These are phyloP conservation scores for Fusarium fracticaudum DNA, from an alignment of 2,329 filamentous ascomycete genomes.

Conservation along the genomic window DNA sequence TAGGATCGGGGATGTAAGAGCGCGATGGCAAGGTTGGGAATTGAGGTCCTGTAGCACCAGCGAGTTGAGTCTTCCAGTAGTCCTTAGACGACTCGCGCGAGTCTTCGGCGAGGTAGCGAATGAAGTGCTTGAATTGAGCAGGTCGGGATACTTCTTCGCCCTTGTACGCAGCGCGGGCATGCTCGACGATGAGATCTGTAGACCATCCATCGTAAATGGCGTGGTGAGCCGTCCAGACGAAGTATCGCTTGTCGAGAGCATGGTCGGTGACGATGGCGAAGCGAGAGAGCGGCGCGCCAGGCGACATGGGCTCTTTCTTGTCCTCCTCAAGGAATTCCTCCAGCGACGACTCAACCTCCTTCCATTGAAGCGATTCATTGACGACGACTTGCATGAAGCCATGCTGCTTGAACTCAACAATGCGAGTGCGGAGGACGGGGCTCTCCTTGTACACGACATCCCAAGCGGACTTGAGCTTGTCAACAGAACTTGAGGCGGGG, in stretches of 20 bases:
- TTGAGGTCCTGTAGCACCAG: conserved; percentile 38
- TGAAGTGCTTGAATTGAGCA: conserved; percentile 42
- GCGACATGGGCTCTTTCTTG: conserved; percentile 50
- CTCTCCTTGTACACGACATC: conserved; percentile 49
- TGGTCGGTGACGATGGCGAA: conserved; percentile 50
- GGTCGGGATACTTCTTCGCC: conserved; percentile 28
- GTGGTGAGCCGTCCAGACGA: conserved; percentile 47
- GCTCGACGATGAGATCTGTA: conserved; percentile 38
- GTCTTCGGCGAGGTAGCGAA: conserved; percentile 34
- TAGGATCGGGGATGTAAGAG: conserved; percentile 37
- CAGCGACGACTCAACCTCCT: conserved; percentile 45
- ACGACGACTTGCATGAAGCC: conserved; percentile 58
- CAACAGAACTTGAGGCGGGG: conserved; percentile 44
- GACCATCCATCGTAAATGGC: conserved; percentile 48
- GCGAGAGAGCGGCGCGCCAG: conserved; percentile 55
- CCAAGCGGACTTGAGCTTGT: conserved; percentile 53
- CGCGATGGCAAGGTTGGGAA: conserved; percentile 40
- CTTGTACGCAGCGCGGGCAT: conserved; percentile 34
- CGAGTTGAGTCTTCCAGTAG: conserved; percentile 39
- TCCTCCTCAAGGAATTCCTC: conserved; percentile 53
- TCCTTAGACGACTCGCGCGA: conserved; percentile 31
- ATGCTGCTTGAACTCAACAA: conserved; percentile 54
- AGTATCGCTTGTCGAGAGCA: conserved; percentile 43
- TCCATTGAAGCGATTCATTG: conserved; percentile 49
- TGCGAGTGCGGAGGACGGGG: conserved; percentile 57